These are phyloP conservation scores for California macrophylla DNA, from an alignment of 441 rosid species.

Conservation along the genomic window DNA sequence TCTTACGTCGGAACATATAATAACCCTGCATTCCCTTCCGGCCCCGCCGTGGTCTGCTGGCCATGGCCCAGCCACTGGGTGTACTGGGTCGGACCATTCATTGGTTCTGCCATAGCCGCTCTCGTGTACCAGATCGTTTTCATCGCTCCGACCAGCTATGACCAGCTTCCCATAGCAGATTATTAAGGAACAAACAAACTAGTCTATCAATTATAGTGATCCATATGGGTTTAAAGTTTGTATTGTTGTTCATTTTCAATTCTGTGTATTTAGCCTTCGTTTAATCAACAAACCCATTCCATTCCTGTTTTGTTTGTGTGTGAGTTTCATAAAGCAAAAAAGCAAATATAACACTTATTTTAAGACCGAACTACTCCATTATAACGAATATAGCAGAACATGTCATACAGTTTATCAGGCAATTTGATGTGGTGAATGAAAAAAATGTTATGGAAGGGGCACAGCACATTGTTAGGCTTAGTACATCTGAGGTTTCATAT, in stretches of 20 bases:
- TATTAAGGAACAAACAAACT: constrained; percentile 15
- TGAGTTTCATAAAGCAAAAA: neutral
- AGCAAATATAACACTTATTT: no score
- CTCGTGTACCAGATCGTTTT: constrained; percentile 34
- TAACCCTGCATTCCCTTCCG: constrained; percentile 61
- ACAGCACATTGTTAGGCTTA: neutral
- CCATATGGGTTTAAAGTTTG: constrained; percentile 25
- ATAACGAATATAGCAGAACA: neutral
- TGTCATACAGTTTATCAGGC: no score
- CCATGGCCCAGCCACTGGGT: constrained; percentile 53
- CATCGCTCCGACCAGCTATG: constrained; percentile 30
- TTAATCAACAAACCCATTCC: constrained; percentile 12
- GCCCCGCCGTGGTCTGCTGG: constrained; percentile 61
- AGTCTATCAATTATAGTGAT: neutral
- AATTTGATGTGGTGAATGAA: no score
- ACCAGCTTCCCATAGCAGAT: constrained; percentile 39
- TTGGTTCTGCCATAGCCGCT: constrained; percentile 46
- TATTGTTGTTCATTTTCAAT: constrained; percentile 23
- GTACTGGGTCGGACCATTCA: constrained; percentile 52
- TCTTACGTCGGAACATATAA: constrained; percentile 48
- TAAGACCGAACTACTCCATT: neutral
- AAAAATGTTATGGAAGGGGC: neutral
- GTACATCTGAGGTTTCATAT: neutral
- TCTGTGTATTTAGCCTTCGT: constrained; percentile 17
- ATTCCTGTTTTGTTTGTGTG: neutral